A percentile compares a stretch with the other conserved stretches of the same genome.
Conservation (phyloP, 139 green algal species). For the Micromonas commoda region DNA sequence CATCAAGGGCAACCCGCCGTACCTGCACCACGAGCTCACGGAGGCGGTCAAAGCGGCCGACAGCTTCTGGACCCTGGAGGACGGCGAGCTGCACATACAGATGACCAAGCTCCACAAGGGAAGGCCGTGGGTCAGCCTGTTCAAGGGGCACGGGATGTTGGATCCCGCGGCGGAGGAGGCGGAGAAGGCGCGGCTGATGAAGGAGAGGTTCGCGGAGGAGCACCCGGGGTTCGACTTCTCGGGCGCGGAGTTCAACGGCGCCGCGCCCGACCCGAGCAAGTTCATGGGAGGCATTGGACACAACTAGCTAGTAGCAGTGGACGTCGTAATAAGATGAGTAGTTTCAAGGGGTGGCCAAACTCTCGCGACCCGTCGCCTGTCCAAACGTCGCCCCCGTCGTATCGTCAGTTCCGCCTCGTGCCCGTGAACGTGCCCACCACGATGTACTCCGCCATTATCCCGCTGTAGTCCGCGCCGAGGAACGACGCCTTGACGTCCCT, state of each 20-base stretch:
- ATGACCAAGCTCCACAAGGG: slow-evolving; percentile 16
- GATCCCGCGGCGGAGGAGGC: slow-evolving; percentile 43
- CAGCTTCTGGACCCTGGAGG: slow-evolving; percentile 74
- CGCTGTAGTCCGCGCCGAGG: neutral
- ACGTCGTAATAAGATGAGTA: neutral
- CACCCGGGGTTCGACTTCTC: slow-evolving; percentile 94
- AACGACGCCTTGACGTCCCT: neutral
- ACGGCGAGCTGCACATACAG: slow-evolving; percentile 29
- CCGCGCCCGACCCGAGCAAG: slow-evolving; percentile 66
- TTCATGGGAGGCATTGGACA: slow-evolving; percentile 66
- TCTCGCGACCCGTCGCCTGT: no score
- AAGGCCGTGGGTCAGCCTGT: slow-evolving; percentile 54
- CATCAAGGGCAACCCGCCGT: slow-evolving; percentile 68
- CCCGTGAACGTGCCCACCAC: slow-evolving; percentile 13
- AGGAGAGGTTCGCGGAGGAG: slow-evolving; percentile 87
- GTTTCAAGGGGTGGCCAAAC: neutral
- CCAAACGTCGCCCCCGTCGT: no score
- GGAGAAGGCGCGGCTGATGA: slow-evolving; percentile 75
- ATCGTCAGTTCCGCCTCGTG: neutral
- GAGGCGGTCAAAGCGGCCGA: slow-evolving; percentile 59
- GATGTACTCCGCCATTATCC: slow-evolving; percentile 15
- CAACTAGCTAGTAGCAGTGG: neutral
- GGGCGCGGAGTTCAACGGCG: slow-evolving; percentile 66
- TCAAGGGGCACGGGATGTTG: slow-evolving; percentile 64
- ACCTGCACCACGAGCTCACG: slow-evolving; percentile 66